Conservation (phyloP, 164 flowering plant genomes). For the Litsea cubeba region DNA sequence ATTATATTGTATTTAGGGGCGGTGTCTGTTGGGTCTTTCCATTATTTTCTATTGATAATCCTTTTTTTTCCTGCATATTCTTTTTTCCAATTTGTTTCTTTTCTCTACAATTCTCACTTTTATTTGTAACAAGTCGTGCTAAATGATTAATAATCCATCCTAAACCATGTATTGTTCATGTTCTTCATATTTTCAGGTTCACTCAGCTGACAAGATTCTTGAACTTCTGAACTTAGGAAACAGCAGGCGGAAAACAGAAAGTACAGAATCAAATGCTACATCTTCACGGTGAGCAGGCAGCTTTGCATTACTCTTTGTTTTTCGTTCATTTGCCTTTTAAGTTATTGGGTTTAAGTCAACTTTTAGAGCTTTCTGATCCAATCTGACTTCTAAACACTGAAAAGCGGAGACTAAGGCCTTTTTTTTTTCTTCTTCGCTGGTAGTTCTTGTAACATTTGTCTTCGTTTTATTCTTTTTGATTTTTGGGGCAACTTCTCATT, state of each 20-base stretch:
- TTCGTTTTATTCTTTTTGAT: no score
- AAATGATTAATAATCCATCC: no score
- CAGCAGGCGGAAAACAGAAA: constrained; percentile 86
- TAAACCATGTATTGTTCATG: background rate
- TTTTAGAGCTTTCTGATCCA: no score
- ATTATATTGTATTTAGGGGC: background rate
- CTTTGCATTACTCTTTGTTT: background rate
- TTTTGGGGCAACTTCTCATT: no score
- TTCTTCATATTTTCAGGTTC: constrained; percentile 41
- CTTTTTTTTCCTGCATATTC: no score
- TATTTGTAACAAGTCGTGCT: no score
- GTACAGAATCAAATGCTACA: constrained; percentile 85
- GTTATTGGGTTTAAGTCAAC: no score
- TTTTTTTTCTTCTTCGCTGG: background rate
- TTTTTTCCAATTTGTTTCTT: no score
- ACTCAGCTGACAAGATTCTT: constrained; percentile 85
- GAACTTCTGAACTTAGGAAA: constrained; percentile 85
- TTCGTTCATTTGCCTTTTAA: no score
- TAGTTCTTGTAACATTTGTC: background rate
- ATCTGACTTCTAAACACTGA: background rate
- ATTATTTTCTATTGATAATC: background rate
- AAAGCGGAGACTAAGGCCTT: no score
- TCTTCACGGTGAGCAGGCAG: constrained; percentile 65
- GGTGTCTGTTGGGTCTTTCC: background rate
- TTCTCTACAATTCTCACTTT: no score